Evolutionary conservation across 2,329 filamentous ascomycete species (phyloP).

Genomic region (Aspergillus phoenicis): DNA sequence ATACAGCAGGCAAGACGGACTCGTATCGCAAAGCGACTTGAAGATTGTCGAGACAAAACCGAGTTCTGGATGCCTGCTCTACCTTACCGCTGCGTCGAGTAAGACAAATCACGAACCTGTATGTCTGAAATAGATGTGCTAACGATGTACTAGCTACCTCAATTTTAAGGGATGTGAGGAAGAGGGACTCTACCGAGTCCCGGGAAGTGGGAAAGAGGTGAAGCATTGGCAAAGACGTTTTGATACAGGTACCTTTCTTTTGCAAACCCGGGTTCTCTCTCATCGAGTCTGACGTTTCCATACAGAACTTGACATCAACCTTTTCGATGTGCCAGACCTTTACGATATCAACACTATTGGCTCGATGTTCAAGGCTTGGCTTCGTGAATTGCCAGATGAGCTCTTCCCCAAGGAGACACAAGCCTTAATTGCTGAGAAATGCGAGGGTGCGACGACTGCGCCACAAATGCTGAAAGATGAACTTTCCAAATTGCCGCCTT

Average conservation of each 20-base stretch:
- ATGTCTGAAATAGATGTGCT: slow-evolving; percentile 9
- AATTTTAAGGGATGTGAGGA: slow-evolving; percentile 94
- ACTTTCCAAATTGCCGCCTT: slow-evolving; percentile 89
- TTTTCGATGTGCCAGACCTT: slow-evolving; percentile 82
- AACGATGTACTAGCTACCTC: slow-evolving; percentile 63
- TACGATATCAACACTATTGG: slow-evolving; percentile 97
- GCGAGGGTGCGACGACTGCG: slow-evolving; percentile 74
- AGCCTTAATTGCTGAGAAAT: slow-evolving; percentile 76
- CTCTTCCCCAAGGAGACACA: slow-evolving; percentile 85
- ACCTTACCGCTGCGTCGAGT: slow-evolving; percentile 92
- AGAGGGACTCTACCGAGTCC: slow-evolving; percentile 89
- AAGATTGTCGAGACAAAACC: slow-evolving; percentile 89
- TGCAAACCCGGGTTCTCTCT: not conserved
- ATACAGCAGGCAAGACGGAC: slow-evolving; percentile 89
- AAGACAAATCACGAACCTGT: slow-evolving; percentile 34
- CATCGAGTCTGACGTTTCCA: not conserved
- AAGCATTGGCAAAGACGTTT: slow-evolving; percentile 93
- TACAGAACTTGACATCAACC: slow-evolving; percentile 80
- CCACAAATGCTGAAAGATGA: slow-evolving; percentile 87
- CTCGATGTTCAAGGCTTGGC: slow-evolving; percentile 94
- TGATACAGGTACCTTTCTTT: slow-evolving; percentile 67
- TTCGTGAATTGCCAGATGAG: slow-evolving; percentile 91
- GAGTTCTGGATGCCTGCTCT: slow-evolving; percentile 99
- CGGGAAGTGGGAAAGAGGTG: slow-evolving; percentile 85
- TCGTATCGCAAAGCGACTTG: slow-evolving; percentile 84